Evolutionary conservation across 192 early-diverging fungal species (phyloP), one percentile per base, ranked within the genome.

Genomic region (Rhizoclosmatium sp.): DNA sequence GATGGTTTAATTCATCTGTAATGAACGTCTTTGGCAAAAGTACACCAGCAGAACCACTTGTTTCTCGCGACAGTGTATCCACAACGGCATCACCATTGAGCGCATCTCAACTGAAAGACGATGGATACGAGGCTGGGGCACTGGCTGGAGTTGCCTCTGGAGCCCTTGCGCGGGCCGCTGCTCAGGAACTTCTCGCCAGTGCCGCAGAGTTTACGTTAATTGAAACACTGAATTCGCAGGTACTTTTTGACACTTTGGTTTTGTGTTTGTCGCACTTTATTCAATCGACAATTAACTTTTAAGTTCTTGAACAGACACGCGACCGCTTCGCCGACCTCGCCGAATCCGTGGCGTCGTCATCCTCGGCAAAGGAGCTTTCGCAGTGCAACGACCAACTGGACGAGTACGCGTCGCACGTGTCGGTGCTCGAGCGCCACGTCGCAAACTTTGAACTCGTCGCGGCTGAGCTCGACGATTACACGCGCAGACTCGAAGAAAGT

Each of bases 381-480:
- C 31, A 31, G 31, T 31, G 31, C 31, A 40, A 65, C 40, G 64
- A 65, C 16, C 21, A 65, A 14, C 64, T 65, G 64, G 64, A 39
- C 21, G 14, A n/a, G 14, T 65, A 14, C 64, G n/a, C 64, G 3
- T 39, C 64, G 19, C 64, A 65, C 21, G 64, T 65, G 21, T 40
- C 40, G 64, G 21, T 65, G 19, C 49, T 84, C 65, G 82, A 84
- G 67, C 75, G 74, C 12, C 80, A 84, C 49, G 66, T 84, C 48
- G 42, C 68, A 23, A 60, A n/a, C 58, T 78, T 84, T 40, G 82
- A 84, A 51, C 75, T 70, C n/a, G 82, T 84, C 66, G 76, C 76
- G 47, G 23, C 41, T 16, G 82, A 84, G 51, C 59, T 84, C 46
- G 82, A 84, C 46, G 80, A 71, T 10, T 84, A 84, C 54, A 81